These are phyloP conservation scores for Axilococcus clingmanii DNA, from an alignment of 139 green algal species.

Conservation along the genomic window DNA sequence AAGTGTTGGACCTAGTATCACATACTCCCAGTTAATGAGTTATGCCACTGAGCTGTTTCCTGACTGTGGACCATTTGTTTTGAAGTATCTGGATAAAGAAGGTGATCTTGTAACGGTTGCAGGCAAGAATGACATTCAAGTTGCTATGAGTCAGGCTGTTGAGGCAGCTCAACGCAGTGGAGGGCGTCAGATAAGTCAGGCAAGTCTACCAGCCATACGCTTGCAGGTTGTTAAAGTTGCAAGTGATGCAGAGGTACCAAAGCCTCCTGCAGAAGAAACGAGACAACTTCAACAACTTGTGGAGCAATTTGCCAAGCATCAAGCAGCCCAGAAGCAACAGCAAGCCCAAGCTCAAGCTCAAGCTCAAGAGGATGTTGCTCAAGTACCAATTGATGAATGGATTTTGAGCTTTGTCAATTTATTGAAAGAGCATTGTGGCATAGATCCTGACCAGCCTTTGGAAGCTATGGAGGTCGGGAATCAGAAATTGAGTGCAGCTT, in stretches of 20 bases:
- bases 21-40: conserved; percentile 64
- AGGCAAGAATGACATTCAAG: conserved; percentile 36
- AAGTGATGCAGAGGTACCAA: conserved; percentile 44
- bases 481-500: conserved; percentile 19
- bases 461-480: conserved; percentile 56
- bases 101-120: conserved; percentile 70
- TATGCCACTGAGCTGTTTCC: conserved; percentile 61
- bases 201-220: conserved; percentile 11
- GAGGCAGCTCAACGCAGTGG: conserved; percentile 8
- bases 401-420: conserved; percentile 82
- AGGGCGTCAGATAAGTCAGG: conserved; percentile 7
- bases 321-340: conserved; percentile 2
- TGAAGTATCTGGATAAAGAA: conserved; percentile 50
- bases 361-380: conserved; percentile 12
- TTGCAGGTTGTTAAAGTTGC: conserved; percentile 28
- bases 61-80: conserved; percentile 31
- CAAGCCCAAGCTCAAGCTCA: conserved; percentile 8
- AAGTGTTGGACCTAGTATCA: conserved; percentile 41
- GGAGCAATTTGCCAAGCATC: conserved; percentile 22
- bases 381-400: conserved; percentile 74
- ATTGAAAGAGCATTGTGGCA: conserved; percentile 58
- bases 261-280: conserved; percentile 44
- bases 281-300: conserved; percentile 35
- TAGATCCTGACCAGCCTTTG: conserved; percentile 65
- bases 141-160: conserved; percentile 30